These are phyloP conservation scores for Pseudogymnoascus sp. DNA, from an alignment of 2,329 filamentous ascomycete genomes.

Conservation along the genomic window DNA sequence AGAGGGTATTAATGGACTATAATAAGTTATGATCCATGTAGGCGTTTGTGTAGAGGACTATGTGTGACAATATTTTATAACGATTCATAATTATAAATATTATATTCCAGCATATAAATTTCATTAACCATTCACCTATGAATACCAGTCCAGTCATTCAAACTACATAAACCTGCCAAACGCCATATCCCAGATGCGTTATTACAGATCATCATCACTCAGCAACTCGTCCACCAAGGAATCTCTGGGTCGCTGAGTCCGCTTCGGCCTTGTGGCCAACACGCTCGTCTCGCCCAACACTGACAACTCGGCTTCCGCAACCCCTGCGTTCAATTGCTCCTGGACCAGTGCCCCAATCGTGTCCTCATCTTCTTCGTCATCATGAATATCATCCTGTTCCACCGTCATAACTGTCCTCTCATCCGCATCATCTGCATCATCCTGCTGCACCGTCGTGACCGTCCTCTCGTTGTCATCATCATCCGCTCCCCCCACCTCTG, in stretches of 20 bases:
- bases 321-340: neutral
- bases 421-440: constrained; percentile 29
- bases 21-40: too few species aligned
- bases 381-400: constrained; percentile 9
- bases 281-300: neutral
- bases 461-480: constrained; percentile 37
- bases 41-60: too few species aligned
- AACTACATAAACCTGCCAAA: neutral
- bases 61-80: too few species aligned
- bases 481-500: constrained; percentile 30
- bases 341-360: neutral
- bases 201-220: constrained; percentile 24
- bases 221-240: constrained; percentile 24
- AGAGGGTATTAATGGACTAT: too few species aligned
- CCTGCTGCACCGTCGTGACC: constrained; percentile 34
- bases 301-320: neutral
- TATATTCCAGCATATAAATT: neutral
- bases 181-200: neutral
- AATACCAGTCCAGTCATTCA: neutral
- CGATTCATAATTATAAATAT: neutral
- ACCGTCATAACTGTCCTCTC: constrained; percentile 14
- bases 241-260: constrained; percentile 13
- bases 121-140: constrained; percentile 7
- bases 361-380: constrained; percentile 6
- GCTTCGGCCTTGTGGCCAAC: constrained; percentile 2